These are phyloP conservation scores for Strobilomyces echinocephalus DNA, from an alignment of 768 basidiomycete genomes.

Conservation along the genomic window DNA sequence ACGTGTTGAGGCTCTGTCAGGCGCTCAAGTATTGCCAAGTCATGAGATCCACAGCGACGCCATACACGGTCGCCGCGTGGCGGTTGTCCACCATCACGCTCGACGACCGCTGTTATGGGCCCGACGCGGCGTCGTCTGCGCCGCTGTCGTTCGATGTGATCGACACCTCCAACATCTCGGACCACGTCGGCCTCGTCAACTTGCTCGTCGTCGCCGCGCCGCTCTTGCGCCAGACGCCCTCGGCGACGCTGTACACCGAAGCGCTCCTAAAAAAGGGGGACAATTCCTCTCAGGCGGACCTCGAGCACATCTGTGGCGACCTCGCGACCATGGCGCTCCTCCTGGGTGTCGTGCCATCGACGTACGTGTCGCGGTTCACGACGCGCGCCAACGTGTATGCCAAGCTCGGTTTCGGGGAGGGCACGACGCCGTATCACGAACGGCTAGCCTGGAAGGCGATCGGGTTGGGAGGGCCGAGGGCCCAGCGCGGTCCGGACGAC, in stretches of 20 bases:
- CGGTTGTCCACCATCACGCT: slow-evolving; percentile 17
- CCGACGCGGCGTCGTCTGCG: slow-evolving; percentile 5
- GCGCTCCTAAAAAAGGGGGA: slow-evolving; percentile 16
- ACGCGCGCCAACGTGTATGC: slow-evolving; percentile 25
- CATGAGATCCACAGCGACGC: slow-evolving; percentile 8
- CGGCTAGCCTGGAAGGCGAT: slow-evolving; percentile 24
- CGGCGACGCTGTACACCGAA: slow-evolving; percentile 29
- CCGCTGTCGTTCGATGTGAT: slow-evolving; percentile 31
- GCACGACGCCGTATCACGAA: slow-evolving; percentile 17
- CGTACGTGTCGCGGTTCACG: slow-evolving; percentile 19
- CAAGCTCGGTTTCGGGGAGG: not conserved
- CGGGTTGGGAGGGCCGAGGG: not conserved
- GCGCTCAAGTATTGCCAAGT: slow-evolving; percentile 15
- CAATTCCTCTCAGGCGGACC: slow-evolving; percentile 8
- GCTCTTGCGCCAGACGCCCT: slow-evolving; percentile 16
- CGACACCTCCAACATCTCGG: slow-evolving; percentile 29
- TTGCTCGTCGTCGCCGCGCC: slow-evolving; percentile 22
- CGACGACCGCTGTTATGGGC: slow-evolving; percentile 19
- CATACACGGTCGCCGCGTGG: slow-evolving; percentile 24
- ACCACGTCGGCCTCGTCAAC: slow-evolving; percentile 25
- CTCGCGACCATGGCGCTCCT: slow-evolving; percentile 23
- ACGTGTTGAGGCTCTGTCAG: slow-evolving; percentile 24
- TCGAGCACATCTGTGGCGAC: slow-evolving; percentile 22
- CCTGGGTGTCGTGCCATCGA: slow-evolving; percentile 9
- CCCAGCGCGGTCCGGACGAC: not conserved